These are phyloP conservation scores for Chaetomium fimeti DNA, from an alignment of 495 filamentous ascomycete genomes.

Conservation along the genomic window DNA sequence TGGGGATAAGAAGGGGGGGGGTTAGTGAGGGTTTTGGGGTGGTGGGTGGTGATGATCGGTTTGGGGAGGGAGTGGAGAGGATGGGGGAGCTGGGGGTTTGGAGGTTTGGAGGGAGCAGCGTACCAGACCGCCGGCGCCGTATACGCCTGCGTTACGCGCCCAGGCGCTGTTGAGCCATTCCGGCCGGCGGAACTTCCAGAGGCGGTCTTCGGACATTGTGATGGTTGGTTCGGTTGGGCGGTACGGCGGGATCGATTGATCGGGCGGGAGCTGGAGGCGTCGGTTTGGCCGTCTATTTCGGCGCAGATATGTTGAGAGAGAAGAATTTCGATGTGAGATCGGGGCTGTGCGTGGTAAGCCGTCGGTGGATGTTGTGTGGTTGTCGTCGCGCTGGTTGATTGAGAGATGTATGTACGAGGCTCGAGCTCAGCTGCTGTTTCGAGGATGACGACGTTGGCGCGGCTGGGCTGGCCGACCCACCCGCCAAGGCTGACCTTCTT, in stretches of 20 bases:
- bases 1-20: neutral
- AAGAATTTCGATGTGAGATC: no score
- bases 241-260: neutral
- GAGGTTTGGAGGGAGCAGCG: conserved; percentile 28
- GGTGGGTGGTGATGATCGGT: neutral
- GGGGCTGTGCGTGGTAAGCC: conserved; percentile 1
- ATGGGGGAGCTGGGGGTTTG: neutral
- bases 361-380: neutral
- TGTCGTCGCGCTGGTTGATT: neutral
- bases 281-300: neutral
- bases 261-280: neutral
- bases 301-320: neutral
- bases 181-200: conserved; percentile 76
- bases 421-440: neutral
- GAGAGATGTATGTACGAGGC: conserved; percentile 9
- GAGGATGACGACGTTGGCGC: conserved; percentile 23
- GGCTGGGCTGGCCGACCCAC: conserved; percentile 13
- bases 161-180: conserved; percentile 88
- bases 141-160: conserved; percentile 79
- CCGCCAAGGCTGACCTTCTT: conserved; percentile 16
- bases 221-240: conserved; percentile 1
- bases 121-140: conserved; percentile 83
- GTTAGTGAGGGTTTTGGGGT: neutral
- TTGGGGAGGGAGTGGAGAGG: neutral
- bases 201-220: conserved; percentile 60